A percentile compares a stretch with the other conserved stretches of the same genome.
phyloP scores from a whole-genome alignment of 1,284 basidiomycete species.

The Pterulicium gracile region DNA sequence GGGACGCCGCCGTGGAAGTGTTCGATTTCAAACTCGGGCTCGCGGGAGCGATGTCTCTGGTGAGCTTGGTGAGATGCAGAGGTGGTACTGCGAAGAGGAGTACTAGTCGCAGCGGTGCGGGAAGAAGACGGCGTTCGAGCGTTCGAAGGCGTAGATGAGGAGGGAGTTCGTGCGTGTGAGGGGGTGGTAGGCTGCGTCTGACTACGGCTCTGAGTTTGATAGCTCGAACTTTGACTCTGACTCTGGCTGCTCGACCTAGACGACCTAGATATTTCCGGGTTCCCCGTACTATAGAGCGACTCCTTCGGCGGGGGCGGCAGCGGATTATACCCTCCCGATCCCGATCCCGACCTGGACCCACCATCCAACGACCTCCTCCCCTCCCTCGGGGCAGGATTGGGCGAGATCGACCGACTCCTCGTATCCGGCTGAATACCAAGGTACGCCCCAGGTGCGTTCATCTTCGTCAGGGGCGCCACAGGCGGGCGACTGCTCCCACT shows the following conservation, averaged over 20 bases:
- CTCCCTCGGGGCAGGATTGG: background rate
- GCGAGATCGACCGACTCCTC: background rate
- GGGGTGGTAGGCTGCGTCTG: too few species aligned
- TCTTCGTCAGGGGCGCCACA: background rate
- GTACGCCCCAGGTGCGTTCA: too few species aligned
- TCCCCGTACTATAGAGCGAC: conserved; percentile 6
- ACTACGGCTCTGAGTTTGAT: too few species aligned
- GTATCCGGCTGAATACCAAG: too few species aligned
- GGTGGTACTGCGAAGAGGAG: too few species aligned
- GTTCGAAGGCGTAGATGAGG: background rate
- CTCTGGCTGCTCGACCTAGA: too few species aligned
- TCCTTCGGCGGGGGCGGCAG: conserved; percentile 12
- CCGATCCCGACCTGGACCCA: background rate
- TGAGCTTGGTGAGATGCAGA: too few species aligned
- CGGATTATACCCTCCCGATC: conserved; percentile 5
- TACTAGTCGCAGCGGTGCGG: background rate
- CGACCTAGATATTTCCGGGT: background rate
- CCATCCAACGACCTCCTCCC: background rate
- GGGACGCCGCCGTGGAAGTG: too few species aligned
- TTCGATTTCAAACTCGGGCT: too few species aligned
- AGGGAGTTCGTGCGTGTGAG: too few species aligned
- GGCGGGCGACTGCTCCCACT: background rate
- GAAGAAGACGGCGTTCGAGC: background rate
- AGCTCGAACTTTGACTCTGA: too few species aligned
- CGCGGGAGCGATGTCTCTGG: too few species aligned